Base-by-base conservation (phyloP, 2,329 filamentous ascomycete species). In the Fusarium equiseti region DNA sequence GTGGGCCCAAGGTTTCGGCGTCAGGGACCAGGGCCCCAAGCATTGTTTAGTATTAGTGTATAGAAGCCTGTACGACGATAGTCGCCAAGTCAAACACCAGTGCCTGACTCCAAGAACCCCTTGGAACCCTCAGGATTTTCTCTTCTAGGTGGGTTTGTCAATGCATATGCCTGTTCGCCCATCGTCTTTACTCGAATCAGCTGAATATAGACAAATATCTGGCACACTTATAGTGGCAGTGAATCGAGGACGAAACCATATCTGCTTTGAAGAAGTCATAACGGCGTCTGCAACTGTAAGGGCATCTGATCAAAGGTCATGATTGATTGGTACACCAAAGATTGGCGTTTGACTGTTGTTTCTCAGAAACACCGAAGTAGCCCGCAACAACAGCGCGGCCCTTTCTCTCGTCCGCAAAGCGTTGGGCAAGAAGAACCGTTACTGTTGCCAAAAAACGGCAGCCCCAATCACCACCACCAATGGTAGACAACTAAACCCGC, bases 11-110 rank as follows among this genome's bases (percentile, higher is more conserved):
- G 71, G 59, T 62, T 63, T 59, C 68, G 52, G 63, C 52, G 66
- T 63, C 60, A 73, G 65, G 65, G 68, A 52, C 62, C 59, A 63
- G 67, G 69, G 60, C 50, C 42, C 63, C 63, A 62, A 46, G 57
- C 57, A 44, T 67, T 62, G 63, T 66, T 66, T 66, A 50, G 63
- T 68, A 52, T 68, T 72, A 71, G 63, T 67, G 60, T 61, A 69
- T 51, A 73, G 50, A 52, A 68, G 72, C 64, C 63, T 62, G 68
- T 63, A 67, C 62, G 63, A 63, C 68, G 42, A 69, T 50, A 63
- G 62, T 60, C 62, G 71, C 74, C 74, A 75, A 74, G 69, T 76
- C 72, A 76, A 75, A 76, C 74, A 55, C 46, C 54, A 57, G 55
- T 64, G 59, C 58, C 56, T 68, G 48, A 45, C 32, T 54, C 46